phyloP scores from a whole-genome alignment of 1,284 basidiomycete genomes.

The Rhodotorula sp. region DNA sequence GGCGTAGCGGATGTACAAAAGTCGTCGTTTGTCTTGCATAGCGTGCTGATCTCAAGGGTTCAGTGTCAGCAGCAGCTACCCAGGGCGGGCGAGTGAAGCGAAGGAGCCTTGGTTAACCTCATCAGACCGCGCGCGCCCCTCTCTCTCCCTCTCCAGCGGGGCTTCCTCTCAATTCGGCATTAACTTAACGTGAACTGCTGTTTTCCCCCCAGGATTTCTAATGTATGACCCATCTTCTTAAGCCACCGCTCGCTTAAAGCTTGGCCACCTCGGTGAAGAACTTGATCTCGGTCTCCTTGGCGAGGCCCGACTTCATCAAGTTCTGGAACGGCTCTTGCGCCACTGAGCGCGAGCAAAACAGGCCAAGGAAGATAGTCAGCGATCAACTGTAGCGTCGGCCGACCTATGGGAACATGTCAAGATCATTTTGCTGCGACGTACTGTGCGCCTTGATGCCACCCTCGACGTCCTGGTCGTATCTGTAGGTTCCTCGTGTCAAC shows the following conservation, averaged over 20 bases:
- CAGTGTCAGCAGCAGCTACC: too few relatives aligned
- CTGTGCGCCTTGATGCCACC: conserved; percentile 34
- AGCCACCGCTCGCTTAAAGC: not conserved
- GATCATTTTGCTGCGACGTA: not conserved
- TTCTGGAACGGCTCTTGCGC: conserved; percentile 27
- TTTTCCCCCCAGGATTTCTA: too few relatives aligned
- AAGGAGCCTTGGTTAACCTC: not conserved
- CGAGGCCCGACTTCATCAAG: conserved; percentile 25
- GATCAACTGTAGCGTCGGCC: not conserved
- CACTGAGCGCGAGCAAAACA: not conserved
- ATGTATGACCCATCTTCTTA: not conserved
- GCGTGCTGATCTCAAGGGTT: too few relatives aligned
- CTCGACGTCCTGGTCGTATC: conserved; percentile 33
- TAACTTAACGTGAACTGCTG: not conserved
- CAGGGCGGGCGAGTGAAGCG: too few relatives aligned
- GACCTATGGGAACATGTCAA: not conserved
- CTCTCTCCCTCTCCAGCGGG: too few relatives aligned
- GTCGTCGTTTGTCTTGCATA: too few relatives aligned
- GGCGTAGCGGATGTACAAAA: too few relatives aligned
- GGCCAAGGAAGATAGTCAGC: too few relatives aligned
- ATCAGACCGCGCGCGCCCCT: too few relatives aligned
- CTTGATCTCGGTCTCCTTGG: conserved; percentile 19
- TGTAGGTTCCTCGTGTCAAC: not conserved
- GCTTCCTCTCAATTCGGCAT: too few relatives aligned
- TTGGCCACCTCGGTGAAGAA: conserved; percentile 25